These are phyloP conservation scores for Hygrocybe punicea DNA, from an alignment of 768 basidiomycete genomes.

Conservation along the genomic window DNA sequence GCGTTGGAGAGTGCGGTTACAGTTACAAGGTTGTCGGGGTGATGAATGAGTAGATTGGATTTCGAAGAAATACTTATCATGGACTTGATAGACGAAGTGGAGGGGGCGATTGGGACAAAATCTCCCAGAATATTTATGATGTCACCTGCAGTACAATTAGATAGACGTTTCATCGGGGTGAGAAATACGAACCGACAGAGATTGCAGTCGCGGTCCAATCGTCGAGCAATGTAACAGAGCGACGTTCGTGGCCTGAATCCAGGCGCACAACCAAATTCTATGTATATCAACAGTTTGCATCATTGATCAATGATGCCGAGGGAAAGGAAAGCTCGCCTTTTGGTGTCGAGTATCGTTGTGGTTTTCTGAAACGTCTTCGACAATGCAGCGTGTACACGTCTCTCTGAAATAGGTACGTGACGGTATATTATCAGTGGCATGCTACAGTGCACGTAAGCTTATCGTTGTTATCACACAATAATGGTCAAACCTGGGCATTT, in stretches of 20 bases:
- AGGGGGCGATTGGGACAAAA: constrained; percentile 28
- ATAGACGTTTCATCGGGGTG: background rate
- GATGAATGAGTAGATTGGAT: constrained; percentile 73
- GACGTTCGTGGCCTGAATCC: constrained; percentile 35
- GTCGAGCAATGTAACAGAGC: constrained; percentile 61
- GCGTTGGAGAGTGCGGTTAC: constrained; percentile 85
- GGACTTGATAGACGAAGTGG: constrained; percentile 34
- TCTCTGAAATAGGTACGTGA: constrained; percentile 29
- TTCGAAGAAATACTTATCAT: constrained; percentile 60
- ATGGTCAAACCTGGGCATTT: background rate
- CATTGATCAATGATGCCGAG: background rate
- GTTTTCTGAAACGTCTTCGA: constrained; percentile 45
- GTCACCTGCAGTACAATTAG: constrained; percentile 48
- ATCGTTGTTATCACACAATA: background rate
- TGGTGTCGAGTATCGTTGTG: constrained; percentile 30
- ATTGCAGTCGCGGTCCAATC: constrained; percentile 74
- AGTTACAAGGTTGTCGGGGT: constrained; percentile 90
- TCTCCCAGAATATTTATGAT: constrained; percentile 71
- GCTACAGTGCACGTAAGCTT: constrained; percentile 4
- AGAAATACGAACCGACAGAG: constrained; percentile 46
- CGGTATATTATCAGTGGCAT: constrained; percentile 6
- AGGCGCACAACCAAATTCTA: constrained; percentile 54
- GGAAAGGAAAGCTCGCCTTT: constrained; percentile 39
- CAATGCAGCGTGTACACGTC: constrained; percentile 54
- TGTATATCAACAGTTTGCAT: constrained; percentile 1